These are phyloP conservation scores for Hirsutella rhossiliensis DNA, from an alignment of 2,329 filamentous ascomycete genomes.

Conservation along the genomic window DNA sequence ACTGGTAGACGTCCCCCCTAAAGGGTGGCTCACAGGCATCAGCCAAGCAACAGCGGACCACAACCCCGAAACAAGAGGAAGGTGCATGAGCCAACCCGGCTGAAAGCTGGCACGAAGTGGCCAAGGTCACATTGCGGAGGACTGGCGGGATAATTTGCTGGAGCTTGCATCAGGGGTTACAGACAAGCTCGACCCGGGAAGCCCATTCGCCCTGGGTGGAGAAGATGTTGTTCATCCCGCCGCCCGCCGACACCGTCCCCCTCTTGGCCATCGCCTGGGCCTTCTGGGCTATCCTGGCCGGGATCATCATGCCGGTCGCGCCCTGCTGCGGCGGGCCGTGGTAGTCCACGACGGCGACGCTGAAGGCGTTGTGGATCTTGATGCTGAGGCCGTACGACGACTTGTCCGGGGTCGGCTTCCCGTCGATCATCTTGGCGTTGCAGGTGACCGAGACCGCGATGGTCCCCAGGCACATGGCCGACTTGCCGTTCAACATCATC, in stretches of 20 bases:
- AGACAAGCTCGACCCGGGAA: too few species aligned
- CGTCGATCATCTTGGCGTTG: not conserved
- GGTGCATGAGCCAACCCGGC: too few species aligned
- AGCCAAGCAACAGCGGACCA: too few species aligned
- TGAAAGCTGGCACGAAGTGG: too few species aligned
- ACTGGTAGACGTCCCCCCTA: too few species aligned
- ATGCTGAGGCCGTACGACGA: not conserved
- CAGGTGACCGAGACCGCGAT: not conserved
- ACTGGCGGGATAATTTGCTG: too few species aligned
- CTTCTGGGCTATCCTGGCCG: not conserved
- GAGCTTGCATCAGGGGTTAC: too few species aligned
- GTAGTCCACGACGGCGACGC: not conserved
- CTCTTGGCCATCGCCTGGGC: not conserved
- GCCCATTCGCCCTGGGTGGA: too few species aligned
- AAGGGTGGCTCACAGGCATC: too few species aligned
- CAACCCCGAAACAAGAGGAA: too few species aligned
- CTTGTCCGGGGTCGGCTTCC: not conserved
- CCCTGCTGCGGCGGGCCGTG: not conserved
- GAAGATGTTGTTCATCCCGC: not conserved
- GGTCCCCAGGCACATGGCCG: not conserved
- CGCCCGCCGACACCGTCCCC: not conserved
- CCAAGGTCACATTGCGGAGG: too few species aligned
- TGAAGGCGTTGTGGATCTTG: not conserved
- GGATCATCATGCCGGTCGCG: not conserved
- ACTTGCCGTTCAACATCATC: not conserved